Conservation (phyloP, 2,329 filamentous ascomycete species). For the Fusarium xylarioides region DNA sequence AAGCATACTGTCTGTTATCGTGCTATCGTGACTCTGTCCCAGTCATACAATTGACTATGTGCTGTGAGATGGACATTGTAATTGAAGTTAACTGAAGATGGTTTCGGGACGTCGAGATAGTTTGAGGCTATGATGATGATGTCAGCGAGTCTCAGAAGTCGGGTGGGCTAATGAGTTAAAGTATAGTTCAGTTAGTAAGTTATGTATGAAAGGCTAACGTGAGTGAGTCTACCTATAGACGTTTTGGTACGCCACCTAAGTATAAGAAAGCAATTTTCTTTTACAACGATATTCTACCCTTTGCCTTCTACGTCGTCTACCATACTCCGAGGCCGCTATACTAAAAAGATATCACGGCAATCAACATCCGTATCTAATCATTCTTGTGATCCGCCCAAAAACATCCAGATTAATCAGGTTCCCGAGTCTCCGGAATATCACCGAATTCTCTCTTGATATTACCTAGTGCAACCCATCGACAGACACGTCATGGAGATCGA, state of each 20-base stretch:
- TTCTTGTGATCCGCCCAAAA: background rate
- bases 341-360: background rate
- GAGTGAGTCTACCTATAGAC: background rate
- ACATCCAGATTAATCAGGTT: slow-evolving; percentile 9
- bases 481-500: slow-evolving; percentile 35
- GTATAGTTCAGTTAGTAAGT: background rate
- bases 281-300: background rate
- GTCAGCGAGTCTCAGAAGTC: background rate
- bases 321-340: background rate
- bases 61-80: background rate
- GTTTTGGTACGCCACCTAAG: too few relatives aligned
- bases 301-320: background rate
- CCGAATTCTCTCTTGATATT: slow-evolving; percentile 33
- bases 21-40: background rate
- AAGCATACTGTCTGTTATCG: background rate
- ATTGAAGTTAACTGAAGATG: background rate
- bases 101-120: background rate
- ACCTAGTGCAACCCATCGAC: slow-evolving; percentile 16
- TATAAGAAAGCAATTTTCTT: background rate
- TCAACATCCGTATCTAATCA: slow-evolving; percentile 1
- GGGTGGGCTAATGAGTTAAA: background rate
- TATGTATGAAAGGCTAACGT: background rate
- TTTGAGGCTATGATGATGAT: background rate
- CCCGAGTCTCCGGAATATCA: slow-evolving; percentile 44
- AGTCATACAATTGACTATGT: background rate